phyloP scores from a whole-genome alignment of 139 green algal species.

The Limnomonas spitsbergensis region DNA sequence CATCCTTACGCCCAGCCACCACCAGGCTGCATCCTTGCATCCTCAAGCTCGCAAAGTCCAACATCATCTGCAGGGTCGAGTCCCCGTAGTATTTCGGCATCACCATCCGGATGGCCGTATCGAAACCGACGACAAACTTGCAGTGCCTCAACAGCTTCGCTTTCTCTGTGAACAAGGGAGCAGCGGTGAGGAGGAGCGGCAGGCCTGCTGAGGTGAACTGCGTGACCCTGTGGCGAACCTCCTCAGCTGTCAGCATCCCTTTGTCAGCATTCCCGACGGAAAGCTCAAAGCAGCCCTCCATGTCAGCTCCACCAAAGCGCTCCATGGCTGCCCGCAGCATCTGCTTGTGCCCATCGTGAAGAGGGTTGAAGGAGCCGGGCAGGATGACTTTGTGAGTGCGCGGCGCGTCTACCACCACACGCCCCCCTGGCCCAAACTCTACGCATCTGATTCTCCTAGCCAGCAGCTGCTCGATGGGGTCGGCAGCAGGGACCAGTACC shows the following conservation, averaged over 20 bases:
- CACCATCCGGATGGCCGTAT: constrained; percentile 76
- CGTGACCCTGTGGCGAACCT: constrained; percentile 46
- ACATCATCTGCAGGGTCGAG: constrained; percentile 53
- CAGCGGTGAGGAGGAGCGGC: constrained; percentile 70
- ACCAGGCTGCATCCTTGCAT: constrained; percentile 62
- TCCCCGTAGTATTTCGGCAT: constrained; percentile 73
- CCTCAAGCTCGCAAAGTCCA: constrained; percentile 46
- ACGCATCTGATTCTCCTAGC: constrained; percentile 51
- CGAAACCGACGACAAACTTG: constrained; percentile 76
- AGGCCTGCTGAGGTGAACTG: constrained; percentile 67
- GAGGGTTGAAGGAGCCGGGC: constrained; percentile 88
- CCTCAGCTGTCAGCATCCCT: constrained; percentile 29
- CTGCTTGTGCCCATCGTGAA: constrained; percentile 74
- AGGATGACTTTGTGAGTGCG: constrained; percentile 64
- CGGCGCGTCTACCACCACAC: constrained; percentile 64
- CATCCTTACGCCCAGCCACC: constrained; percentile 64
- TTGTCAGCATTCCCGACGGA: constrained; percentile 90
- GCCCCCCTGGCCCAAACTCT: constrained; percentile 58
- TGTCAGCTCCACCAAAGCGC: background rate
- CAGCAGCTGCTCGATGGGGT: constrained; percentile 53
- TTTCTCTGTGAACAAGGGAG: constrained; percentile 78
- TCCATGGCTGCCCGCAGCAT: constrained; percentile 49
- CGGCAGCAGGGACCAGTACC: background rate
- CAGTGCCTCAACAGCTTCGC: constrained; percentile 60
- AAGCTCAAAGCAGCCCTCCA: constrained; percentile 74